Evolutionary conservation across 2,329 filamentous ascomycete species (phyloP).

Genomic region (Phoma herbarum): DNA sequence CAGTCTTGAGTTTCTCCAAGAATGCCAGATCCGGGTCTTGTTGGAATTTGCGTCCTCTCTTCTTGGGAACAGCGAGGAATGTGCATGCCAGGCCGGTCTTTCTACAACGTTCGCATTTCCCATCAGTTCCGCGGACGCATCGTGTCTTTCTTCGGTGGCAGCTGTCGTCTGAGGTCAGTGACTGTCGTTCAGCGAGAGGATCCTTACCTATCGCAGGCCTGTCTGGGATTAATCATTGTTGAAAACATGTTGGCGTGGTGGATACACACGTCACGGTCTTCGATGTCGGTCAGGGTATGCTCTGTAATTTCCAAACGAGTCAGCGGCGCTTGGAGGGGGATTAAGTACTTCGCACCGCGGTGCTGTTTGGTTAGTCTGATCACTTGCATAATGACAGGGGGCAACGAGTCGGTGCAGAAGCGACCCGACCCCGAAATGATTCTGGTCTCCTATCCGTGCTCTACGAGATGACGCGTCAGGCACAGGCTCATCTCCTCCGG

Average conservation of each 20-base stretch:
- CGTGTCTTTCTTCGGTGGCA: background rate
- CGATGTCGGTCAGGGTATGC: background rate
- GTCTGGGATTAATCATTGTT: background rate
- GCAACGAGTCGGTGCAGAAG: background rate
- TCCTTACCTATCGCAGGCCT: background rate
- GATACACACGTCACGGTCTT: background rate
- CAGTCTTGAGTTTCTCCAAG: too few species aligned
- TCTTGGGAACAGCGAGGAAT: background rate
- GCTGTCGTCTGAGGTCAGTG: background rate
- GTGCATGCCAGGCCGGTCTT: background rate
- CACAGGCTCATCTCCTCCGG: background rate
- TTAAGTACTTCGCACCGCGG: background rate
- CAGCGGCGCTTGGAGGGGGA: background rate
- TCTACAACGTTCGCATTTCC: background rate
- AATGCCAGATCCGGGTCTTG: too few species aligned
- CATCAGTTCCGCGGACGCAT: background rate
- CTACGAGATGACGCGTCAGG: background rate
- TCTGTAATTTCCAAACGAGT: too few species aligned
- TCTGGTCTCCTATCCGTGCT: background rate
- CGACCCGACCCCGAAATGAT: background rate
- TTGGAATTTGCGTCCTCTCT: background rate
- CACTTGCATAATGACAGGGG: background rate
- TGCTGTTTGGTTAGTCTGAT: background rate
- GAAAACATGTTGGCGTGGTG: background rate
- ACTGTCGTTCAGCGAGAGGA: background rate